These are phyloP conservation scores for Symbiodinium pilosum DNA, from an alignment of 73 alveolate genomes.

Conservation along the genomic window DNA sequence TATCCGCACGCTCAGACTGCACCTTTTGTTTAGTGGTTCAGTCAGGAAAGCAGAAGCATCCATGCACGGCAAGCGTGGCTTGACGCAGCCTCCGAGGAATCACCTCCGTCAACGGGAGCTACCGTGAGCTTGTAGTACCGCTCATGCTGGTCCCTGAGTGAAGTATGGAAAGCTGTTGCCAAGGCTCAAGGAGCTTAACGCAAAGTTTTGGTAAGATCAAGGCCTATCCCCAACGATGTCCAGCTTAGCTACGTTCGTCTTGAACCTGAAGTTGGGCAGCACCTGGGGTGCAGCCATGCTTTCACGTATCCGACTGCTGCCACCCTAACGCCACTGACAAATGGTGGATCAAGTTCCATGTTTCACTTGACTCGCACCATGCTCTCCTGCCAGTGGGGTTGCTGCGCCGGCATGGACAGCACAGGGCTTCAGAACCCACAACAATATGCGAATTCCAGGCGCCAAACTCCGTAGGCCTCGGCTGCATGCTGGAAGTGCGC, in stretches of 20 bases:
- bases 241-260: constrained; percentile 71
- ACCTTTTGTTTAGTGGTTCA: no score
- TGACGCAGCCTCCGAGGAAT: constrained; percentile 36
- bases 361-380: no score
- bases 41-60: no score
- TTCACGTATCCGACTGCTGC: no score
- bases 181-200: background rate
- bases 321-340: no score
- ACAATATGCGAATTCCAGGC: background rate
- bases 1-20: no score
- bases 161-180: no score
- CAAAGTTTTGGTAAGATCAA: background rate
- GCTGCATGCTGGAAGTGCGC: constrained; percentile 78
- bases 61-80: no score
- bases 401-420: no score
- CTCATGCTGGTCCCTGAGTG: constrained; percentile 46
- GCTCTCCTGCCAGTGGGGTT: no score
- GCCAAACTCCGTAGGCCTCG: constrained; percentile 42
- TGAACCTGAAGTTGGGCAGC: constrained; percentile 47
- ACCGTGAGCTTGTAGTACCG: constrained; percentile 70
- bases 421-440: background rate
- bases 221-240: constrained; percentile 59
- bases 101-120: constrained; percentile 51
- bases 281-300: background rate
- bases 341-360: no score